Conservation (phyloP, 2,329 filamentous ascomycete species). For the Talaromyces verruculosus region DNA sequence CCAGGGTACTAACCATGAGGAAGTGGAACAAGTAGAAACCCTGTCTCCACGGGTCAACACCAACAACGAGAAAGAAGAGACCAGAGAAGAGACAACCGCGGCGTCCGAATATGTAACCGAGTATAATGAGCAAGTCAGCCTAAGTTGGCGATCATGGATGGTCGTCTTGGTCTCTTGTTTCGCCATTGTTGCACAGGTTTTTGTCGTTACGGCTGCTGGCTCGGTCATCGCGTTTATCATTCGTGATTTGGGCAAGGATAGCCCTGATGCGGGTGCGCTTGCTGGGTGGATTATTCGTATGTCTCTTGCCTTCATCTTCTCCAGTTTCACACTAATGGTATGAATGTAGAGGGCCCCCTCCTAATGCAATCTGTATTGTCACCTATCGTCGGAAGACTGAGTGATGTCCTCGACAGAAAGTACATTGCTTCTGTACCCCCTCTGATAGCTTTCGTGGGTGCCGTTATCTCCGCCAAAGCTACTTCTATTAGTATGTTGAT, state of each 20-base stretch:
- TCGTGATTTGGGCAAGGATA: conserved; percentile 12
- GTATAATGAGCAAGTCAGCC: not conserved
- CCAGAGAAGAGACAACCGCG: not conserved
- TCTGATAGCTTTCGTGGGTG: conserved; percentile 15
- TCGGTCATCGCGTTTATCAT: conserved; percentile 19
- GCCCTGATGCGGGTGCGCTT: not conserved
- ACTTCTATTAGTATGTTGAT: conserved; percentile 19
- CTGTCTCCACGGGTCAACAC: not conserved
- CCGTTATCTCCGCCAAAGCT: conserved; percentile 16
- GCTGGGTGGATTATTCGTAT: conserved; percentile 19
- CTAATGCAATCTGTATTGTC: conserved; percentile 17
- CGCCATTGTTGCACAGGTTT: conserved; percentile 19
- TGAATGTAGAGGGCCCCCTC: conserved; percentile 13
- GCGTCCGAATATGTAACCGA: not conserved
- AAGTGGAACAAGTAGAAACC: not conserved
- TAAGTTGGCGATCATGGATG: conserved; percentile 19
- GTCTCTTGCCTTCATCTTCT: not conserved
- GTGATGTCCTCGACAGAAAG: conserved; percentile 18
- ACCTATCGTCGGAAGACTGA: conserved; percentile 17
- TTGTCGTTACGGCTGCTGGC: conserved; percentile 18
- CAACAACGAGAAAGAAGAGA: not conserved
- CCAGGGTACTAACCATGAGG: not conserved
- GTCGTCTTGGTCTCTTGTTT: conserved; percentile 16
- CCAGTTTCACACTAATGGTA: not conserved
- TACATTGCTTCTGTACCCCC: conserved; percentile 17